Evolutionary conservation across 2,329 filamentous ascomycete species (phyloP).

Genomic region (Ceratocystis lukuohia): DNA sequence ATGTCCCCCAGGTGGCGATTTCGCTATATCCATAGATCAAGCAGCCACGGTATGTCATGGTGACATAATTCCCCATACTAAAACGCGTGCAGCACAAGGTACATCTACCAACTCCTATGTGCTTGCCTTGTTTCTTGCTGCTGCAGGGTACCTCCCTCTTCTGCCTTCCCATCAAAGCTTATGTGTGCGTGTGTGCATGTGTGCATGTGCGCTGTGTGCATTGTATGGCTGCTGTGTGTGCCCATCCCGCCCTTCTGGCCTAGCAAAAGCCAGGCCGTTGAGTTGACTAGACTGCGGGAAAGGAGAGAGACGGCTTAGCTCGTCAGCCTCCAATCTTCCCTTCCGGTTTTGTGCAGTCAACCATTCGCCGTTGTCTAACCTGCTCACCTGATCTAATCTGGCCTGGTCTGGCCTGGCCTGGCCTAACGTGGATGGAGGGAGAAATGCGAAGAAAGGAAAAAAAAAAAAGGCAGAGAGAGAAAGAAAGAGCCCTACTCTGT

Average conservation of each 20-base stretch:
- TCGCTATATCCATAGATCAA: not conserved
- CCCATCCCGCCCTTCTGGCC: not conserved
- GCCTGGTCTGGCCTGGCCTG: too few relatives aligned
- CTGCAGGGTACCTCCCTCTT: not conserved
- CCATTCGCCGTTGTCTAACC: too few relatives aligned
- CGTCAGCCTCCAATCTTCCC: too few relatives aligned
- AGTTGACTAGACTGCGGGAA: too few relatives aligned
- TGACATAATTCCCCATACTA: not conserved
- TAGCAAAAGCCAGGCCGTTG: not conserved
- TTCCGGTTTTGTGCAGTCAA: too few relatives aligned
- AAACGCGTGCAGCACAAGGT: not conserved
- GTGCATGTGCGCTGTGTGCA: not conserved
- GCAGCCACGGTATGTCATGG: not conserved
- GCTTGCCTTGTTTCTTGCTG: not conserved
- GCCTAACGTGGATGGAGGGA: not conserved
- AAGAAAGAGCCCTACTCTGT: not conserved
- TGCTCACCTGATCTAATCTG: too few relatives aligned
- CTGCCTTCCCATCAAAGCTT: not conserved
- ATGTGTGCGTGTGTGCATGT: not conserved
- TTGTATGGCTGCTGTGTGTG: not conserved
- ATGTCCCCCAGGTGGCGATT: slow-evolving; percentile 2
- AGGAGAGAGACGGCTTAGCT: too few relatives aligned
- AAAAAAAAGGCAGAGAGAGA: not conserved
- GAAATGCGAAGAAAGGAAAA: not conserved
- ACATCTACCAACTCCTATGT: not conserved